A percentile compares a stretch with the other conserved stretches of the same genome.
These are phyloP conservation scores for Alternaria longipes DNA, from an alignment of 2,329 filamentous ascomycete genomes.

Conservation along the genomic window DNA sequence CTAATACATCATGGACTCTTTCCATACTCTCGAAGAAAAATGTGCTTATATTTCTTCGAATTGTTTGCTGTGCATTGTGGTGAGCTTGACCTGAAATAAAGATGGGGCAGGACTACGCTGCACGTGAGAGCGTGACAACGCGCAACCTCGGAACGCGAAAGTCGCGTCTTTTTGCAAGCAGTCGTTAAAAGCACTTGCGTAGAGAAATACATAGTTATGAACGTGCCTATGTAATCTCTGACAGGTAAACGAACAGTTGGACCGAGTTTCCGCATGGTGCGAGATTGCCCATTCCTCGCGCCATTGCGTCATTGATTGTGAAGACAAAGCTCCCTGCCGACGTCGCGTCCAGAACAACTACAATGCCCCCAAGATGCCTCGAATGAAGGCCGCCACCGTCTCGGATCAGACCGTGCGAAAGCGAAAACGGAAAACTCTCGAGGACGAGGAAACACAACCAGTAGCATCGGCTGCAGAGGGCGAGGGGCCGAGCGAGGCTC, in stretches of 20 bases:
- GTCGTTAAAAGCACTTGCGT: neutral
- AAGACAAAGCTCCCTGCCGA: conserved; percentile 5
- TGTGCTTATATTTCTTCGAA: neutral
- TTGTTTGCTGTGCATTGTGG: neutral
- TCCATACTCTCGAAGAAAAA: neutral
- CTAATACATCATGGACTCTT: conserved; percentile 9
- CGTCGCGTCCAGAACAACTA: conserved; percentile 13
- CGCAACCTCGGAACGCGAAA: neutral
- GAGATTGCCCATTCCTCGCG: conserved; percentile 4
- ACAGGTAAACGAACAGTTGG: neutral
- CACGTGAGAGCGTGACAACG: conserved; percentile 28
- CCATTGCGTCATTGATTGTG: conserved; percentile 40
- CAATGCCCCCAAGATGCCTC: conserved; percentile 30
- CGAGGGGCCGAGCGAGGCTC: conserved; percentile 17
- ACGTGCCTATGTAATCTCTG: neutral
- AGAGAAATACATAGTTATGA: neutral
- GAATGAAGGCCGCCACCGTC: conserved; percentile 55
- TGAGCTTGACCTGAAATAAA: neutral
- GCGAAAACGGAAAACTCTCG: conserved; percentile 50
- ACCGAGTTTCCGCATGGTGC: neutral
- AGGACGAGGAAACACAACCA: conserved; percentile 29
- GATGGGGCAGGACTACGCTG: neutral
- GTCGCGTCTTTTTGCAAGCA: neutral
- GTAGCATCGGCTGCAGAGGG: conserved; percentile 16
- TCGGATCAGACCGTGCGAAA: conserved; percentile 58